A percentile compares a stretch with the other conserved stretches of the same genome.
Evolutionary conservation across 1,284 basidiomycete genomes (phyloP).

Genomic region (Inonotus hispidus): DNA sequence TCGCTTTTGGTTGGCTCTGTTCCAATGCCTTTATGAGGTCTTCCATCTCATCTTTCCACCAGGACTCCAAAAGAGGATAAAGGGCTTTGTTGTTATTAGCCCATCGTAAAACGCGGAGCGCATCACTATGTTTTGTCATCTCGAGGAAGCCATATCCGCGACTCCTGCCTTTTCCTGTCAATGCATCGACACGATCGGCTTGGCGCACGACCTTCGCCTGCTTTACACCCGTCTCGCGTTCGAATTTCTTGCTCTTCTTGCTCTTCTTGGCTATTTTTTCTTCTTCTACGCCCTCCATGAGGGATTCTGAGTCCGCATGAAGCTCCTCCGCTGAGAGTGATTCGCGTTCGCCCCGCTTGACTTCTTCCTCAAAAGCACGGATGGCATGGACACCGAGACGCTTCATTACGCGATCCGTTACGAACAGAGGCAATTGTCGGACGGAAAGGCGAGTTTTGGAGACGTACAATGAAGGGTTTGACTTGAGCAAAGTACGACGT

Average conservation of each 20-base stretch:
- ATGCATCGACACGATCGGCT: constrained; percentile 79
- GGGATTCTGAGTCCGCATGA: constrained; percentile 27
- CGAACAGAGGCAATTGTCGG: constrained; percentile 88
- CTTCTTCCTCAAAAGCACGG: constrained; percentile 77
- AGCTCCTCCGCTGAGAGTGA: constrained; percentile 74
- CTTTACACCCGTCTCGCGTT: constrained; percentile 60
- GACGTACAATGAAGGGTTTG: constrained; percentile 92
- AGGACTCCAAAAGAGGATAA: constrained; percentile 59
- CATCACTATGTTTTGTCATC: constrained; percentile 82
- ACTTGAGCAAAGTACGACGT: constrained; percentile 73
- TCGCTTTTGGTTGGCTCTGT: constrained; percentile 30
- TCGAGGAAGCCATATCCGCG: constrained; percentile 97
- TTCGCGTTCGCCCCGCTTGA: constrained; percentile 56
- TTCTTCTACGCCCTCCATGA: constrained; percentile 21
- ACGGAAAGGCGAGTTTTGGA: constrained; percentile 92
- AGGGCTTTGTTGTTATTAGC: constrained; percentile 83
- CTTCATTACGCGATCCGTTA: constrained; percentile 86
- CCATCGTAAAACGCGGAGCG: constrained; percentile 89
- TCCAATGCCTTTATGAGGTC: constrained; percentile 63
- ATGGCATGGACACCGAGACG: constrained; percentile 81
- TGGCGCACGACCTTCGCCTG: constrained; percentile 91
- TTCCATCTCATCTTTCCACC: constrained; percentile 82
- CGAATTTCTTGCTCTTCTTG: constrained; percentile 35
- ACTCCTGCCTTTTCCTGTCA: constrained; percentile 82
- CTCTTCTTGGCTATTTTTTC: constrained; percentile 21